A percentile compares a stretch with the other conserved stretches of the same genome.
These are phyloP conservation scores for Phytophthora lateralis DNA, from an alignment of 352 stramenopile genomes.

Conservation along the genomic window DNA sequence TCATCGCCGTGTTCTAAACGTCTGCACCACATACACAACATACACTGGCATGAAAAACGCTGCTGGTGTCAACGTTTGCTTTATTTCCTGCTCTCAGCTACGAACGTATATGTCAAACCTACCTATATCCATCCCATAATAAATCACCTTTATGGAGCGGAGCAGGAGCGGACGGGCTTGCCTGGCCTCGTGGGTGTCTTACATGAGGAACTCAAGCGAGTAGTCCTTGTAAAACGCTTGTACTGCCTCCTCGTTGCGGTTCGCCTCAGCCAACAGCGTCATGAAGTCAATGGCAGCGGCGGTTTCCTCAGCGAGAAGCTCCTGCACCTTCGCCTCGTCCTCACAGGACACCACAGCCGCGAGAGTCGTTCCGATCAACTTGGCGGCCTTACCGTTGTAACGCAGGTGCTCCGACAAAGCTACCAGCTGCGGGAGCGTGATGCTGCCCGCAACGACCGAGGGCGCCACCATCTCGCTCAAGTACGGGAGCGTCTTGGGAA, in stretches of 20 bases:
- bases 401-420: constrained; percentile 51
- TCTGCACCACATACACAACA: constrained; percentile 5
- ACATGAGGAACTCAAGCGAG: constrained; percentile 49
- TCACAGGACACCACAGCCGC: constrained; percentile 34
- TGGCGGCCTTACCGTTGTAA: constrained; percentile 68
- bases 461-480: constrained; percentile 75
- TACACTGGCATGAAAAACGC: constrained; percentile 2
- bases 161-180: constrained; percentile 27
- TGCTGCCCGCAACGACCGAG: constrained; percentile 46
- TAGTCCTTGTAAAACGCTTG: constrained; percentile 50
- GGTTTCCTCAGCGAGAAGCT: constrained; percentile 37
- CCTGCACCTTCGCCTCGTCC: constrained; percentile 50
- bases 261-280: constrained; percentile 45
- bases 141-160: constrained; percentile 28
- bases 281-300: constrained; percentile 38
- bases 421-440: constrained; percentile 51
- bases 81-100: constrained; percentile 35
- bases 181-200: constrained; percentile 17
- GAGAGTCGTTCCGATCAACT: constrained; percentile 61
- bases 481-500: constrained; percentile 74
- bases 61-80: constrained; percentile 21
- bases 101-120: constrained; percentile 32
- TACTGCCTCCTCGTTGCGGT: constrained; percentile 43
- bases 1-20: constrained; percentile 98
- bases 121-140: constrained; percentile 36